A percentile compares a stretch with the other conserved stretches of the same genome.
phyloP scores from a whole-genome alignment of 306 rosid species.

The Hippophae gyantsensis region DNA sequence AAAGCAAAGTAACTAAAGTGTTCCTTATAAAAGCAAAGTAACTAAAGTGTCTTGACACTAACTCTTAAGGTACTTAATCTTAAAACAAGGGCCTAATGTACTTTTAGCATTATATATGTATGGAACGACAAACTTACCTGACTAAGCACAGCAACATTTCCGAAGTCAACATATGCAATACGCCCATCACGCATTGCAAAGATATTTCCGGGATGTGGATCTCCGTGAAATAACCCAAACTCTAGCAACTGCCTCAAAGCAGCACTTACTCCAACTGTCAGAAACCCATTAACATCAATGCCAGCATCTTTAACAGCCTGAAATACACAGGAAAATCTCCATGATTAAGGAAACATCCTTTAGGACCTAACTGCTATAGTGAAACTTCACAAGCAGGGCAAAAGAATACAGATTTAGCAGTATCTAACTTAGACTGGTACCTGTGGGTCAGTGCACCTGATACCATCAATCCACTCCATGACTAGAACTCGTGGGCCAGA shows the following conservation, averaged over 20 bases:
- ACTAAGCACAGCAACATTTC: constrained; percentile 98
- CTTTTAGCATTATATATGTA: background rate
- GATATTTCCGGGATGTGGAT: constrained; percentile 98
- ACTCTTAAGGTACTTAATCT: too few relatives aligned
- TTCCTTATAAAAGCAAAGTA: too few relatives aligned
- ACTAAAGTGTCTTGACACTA: too few relatives aligned
- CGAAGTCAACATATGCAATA: constrained; percentile 96
- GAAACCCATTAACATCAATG: constrained; percentile 73
- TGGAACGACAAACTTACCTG: constrained; percentile 47
- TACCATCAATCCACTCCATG: constrained; percentile 99
- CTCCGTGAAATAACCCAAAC: constrained; percentile 97
- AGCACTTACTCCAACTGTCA: constrained; percentile 96
- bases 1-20: too few relatives aligned
- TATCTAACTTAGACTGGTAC: constrained; percentile 35
- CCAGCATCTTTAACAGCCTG: constrained; percentile 91
- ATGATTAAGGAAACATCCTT: constrained; percentile 10
- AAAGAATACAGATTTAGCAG: constrained; percentile 7
- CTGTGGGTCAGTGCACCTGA: constrained; percentile 92
- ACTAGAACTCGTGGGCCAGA: constrained; percentile 84
- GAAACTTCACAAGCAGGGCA: constrained; percentile 3
- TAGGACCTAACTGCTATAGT: background rate
- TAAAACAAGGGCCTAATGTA: background rate
- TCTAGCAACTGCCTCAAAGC: constrained; percentile 91
- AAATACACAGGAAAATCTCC: constrained; percentile 23
- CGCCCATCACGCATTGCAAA: constrained; percentile 99